Evolutionary conservation across 2,329 filamentous ascomycete genomes (phyloP).

Genomic region (Fusarium sp.): DNA sequence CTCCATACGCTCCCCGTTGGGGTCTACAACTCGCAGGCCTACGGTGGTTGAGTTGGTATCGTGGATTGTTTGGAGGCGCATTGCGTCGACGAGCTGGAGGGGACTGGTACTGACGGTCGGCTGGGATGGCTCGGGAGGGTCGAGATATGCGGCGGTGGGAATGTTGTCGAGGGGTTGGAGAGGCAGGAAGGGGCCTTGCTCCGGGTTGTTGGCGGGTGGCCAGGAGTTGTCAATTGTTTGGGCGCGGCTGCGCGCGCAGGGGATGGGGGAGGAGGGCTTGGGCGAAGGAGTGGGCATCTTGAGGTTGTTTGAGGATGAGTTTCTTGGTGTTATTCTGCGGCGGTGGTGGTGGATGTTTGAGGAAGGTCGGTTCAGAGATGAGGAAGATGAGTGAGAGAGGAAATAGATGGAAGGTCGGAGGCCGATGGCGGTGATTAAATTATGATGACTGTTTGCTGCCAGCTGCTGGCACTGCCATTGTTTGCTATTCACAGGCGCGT

Average conservation of each 20-base stretch:
- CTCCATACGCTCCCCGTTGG: not conserved
- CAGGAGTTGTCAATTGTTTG: not conserved
- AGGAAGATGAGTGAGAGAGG: not conserved
- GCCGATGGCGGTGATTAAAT: not conserved
- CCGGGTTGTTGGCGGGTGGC: not conserved
- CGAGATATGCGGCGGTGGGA: not conserved
- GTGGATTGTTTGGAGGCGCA: slow-evolving; percentile 18
- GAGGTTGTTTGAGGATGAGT: not conserved
- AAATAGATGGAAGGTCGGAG: too few species aligned
- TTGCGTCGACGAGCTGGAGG: slow-evolving; percentile 14
- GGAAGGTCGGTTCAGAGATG: not conserved
- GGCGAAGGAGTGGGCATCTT: not conserved
- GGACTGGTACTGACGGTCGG: not conserved
- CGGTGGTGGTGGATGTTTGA: too few species aligned
- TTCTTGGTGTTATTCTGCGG: not conserved
- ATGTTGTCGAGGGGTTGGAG: not conserved
- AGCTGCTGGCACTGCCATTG: not conserved
- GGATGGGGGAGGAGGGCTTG: not conserved
- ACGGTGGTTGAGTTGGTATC: not conserved
- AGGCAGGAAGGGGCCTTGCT: not conserved
- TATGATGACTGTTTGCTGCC: not conserved
- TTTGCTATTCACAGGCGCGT: not conserved
- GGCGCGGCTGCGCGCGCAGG: not conserved
- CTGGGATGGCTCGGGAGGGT: not conserved
- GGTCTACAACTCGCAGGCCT: slow-evolving; percentile 8